Base-by-base conservation (phyloP, 2,329 filamentous ascomycete species). In the Fusarium dlaminii region DNA sequence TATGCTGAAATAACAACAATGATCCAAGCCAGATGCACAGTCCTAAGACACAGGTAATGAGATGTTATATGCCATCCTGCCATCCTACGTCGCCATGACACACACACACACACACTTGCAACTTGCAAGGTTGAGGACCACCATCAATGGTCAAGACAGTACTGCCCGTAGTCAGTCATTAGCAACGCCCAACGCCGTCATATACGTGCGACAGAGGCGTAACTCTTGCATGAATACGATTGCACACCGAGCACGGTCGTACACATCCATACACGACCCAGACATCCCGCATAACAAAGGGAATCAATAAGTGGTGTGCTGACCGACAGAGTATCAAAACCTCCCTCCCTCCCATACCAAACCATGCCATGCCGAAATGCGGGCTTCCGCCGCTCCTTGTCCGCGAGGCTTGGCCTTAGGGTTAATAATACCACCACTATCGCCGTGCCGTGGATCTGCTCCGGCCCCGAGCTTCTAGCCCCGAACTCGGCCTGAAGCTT, bases 401-500 rank as follows among this genome's bases (percentile, higher is more conserved):
- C 51, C 51, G 22, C 39, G 32, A 52, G 36, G 46, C 60, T 72
- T 72, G 72, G 40, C 52, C 46, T 59, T 48, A 59, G 65, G 49
- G 49, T 55, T 57, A 66, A 55, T 68, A 68, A 68, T 62, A 67
- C 32, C 52, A 68, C 63, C 65, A 51, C 40, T 64, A 45, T 67
- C 48, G 56, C 54, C 48, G 46, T 63, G 56, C 64, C 71, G 71
- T 74, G 63, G 63, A 74, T 73, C 61, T 63, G 45, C 54, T 70
- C 68, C 65, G 61, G 68, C 68, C 72, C 72, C 68, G 68, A 74
- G 72, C 72, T 73, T 73, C 55, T 63, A 71, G 72, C 72, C 72
- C 72, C 72, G 72, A 75, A 64, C 72, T 75, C 72, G 72, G 68
- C 72, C 72, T 75, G 72, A 75, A 75, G 72, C 57, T 68, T 75